Percentiles rank a stretch among this genome's conserved stretches.
Conservation (phyloP, 2,329 filamentous ascomycete species). For the Byssothecium circinans region DNA sequence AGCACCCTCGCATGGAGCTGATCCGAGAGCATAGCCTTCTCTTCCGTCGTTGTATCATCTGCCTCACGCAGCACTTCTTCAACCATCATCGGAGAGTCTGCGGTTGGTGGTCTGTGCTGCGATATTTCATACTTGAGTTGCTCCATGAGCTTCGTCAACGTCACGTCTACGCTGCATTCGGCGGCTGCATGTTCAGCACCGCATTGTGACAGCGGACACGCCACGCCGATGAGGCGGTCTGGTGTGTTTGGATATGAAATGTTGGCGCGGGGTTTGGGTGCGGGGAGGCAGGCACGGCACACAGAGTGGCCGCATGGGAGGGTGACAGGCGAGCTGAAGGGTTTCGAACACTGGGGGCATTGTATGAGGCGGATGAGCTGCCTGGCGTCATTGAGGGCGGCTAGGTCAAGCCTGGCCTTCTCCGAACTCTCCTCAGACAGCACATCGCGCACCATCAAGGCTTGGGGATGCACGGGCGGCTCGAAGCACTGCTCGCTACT, state of each 20-base stretch:
- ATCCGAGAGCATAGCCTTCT: conserved; percentile 30
- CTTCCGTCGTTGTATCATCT: conserved; percentile 40
- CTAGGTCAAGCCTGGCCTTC: conserved; percentile 39
- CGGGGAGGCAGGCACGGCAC: conserved; percentile 74
- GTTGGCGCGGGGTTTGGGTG: conserved; percentile 63
- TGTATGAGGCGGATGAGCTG: conserved; percentile 73
- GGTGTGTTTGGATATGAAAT: conserved; percentile 76
- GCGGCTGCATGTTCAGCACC: conserved; percentile 70
- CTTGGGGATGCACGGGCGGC: conserved; percentile 27
- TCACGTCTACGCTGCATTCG: conserved; percentile 78
- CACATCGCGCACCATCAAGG: conserved; percentile 50
- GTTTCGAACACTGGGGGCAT: conserved; percentile 72
- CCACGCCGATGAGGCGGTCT: conserved; percentile 68
- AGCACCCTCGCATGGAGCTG: conserved; percentile 47
- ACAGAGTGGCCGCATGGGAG: conserved; percentile 80
- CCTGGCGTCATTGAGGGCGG: conserved; percentile 60
- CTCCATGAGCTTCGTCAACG: conserved; percentile 70
- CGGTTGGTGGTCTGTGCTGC: conserved; percentile 36
- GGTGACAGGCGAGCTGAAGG: conserved; percentile 69
- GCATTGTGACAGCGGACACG: conserved; percentile 72
- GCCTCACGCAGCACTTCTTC: conserved; percentile 45
- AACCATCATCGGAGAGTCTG: conserved; percentile 43
- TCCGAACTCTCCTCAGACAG: conserved; percentile 34
- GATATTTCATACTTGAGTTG: conserved; percentile 54
- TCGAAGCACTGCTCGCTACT: conserved; percentile 38